Conservation (phyloP, 495 filamentous ascomycete species). For the Jackrogersella minutella region DNA sequence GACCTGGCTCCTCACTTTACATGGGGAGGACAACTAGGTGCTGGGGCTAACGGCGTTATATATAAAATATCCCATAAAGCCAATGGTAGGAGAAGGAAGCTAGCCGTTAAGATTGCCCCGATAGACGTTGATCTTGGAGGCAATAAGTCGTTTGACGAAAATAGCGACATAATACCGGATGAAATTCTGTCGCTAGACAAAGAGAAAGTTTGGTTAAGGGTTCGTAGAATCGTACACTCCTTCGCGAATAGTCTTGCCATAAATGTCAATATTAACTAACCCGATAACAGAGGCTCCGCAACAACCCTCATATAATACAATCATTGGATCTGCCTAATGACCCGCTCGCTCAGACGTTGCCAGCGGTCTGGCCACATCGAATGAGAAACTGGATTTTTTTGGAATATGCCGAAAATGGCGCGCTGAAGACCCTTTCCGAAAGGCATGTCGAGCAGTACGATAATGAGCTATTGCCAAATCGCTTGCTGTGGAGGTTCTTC, state of each 20-base stretch:
- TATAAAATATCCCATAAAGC: background rate
- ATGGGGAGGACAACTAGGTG: slow-evolving; percentile 1
- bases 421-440: background rate
- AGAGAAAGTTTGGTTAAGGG: slow-evolving; percentile 14
- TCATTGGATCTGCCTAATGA: background rate
- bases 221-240: background rate
- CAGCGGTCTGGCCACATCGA: background rate
- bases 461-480: background rate
- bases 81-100: background rate
- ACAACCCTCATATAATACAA: slow-evolving; percentile 10
- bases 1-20: background rate
- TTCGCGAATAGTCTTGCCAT: background rate
- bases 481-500: slow-evolving; percentile 22
- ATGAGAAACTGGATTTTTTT: slow-evolving; percentile 25
- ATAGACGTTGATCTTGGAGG: slow-evolving; percentile 9
- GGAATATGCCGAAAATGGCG: slow-evolving; percentile 17
- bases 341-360: background rate
- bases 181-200: background rate
- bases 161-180: background rate
- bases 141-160: slow-evolving; percentile 11
- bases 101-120: slow-evolving; percentile 16
- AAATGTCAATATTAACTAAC: background rate
- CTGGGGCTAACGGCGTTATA: slow-evolving; percentile 20
- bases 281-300: slow-evolving; percentile 8
- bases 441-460: background rate